Base-by-base conservation (phyloP, 768 basidiomycete species). In the Trametes elegans region DNA sequence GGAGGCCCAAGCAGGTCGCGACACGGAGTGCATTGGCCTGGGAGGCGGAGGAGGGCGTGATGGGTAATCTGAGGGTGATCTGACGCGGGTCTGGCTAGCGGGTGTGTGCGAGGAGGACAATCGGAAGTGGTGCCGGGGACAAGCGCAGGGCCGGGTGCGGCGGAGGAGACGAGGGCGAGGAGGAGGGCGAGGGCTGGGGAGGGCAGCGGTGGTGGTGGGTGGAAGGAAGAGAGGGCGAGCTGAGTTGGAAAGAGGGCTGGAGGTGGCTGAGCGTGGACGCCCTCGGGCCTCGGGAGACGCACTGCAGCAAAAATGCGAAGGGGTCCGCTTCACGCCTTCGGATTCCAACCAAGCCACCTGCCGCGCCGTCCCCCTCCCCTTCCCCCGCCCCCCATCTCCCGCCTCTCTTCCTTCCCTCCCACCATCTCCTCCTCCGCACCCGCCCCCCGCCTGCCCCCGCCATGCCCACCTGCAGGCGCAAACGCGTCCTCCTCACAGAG, bases 391-490 rank as follows among this genome's bases (percentile, higher is more conserved):
- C 71, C 72, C 74, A 70, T 72, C 72, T 71, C 66, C 68, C 66
- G 59, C 69, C 71, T 69, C 68, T 70, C 65, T 64, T 68, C 64
- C 67, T 71, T 70, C 51, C 44, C 69, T 68, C 72, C 72, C 73
- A 70, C 73, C 73, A 72, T 65, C 70, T 65, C 61, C 68, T 71
- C 61, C 68, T 71, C 69, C 68, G 70, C 64, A 62, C 67, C 63
- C 68, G 70, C 70, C 55, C 57, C 59, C 66, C 55, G 43, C 48
- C 50, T 64, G 46, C 42, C 41, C 61, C 54, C 49, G 52, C 50
- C 41, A 92, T 92, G 90, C 90, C 90, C 64, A 90, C 88, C 66
- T 92, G 89, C 75, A 84, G 90, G 65, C 87, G 90, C 77, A 92
- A 92, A 73, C 83, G 89, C 78, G 90, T 92, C 62, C 83, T 92